A percentile compares a stretch with the other conserved stretches of the same genome.
phyloP scores from a whole-genome alignment of 1,139 yeast genomes.

The Yamadazyma conglobata region DNA sequence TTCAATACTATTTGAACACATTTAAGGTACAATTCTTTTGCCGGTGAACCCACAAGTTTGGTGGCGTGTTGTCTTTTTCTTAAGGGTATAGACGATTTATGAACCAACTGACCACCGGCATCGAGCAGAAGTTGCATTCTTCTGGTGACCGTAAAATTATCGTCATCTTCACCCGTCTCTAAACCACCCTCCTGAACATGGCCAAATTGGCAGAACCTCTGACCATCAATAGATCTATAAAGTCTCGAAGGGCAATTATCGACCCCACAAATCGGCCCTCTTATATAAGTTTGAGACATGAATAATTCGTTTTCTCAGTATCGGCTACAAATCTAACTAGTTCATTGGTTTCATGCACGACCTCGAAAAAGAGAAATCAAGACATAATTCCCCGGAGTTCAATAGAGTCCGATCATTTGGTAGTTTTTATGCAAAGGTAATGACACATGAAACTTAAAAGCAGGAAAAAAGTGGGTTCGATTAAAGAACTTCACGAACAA shows the following conservation, averaged over 20 bases:
- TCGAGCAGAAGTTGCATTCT: conserved; percentile 40
- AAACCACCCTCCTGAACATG: conserved; percentile 82
- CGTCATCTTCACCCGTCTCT: conserved; percentile 72
- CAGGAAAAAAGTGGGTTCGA: too few species aligned
- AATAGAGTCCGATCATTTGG: too few species aligned
- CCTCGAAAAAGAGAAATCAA: too few species aligned
- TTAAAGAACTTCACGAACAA: too few species aligned
- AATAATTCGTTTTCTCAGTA: too few species aligned
- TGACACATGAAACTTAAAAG: too few species aligned
- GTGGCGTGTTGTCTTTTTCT: conserved; percentile 36
- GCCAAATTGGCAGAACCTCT: conserved; percentile 80
- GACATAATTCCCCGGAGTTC: too few species aligned
- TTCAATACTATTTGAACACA: conserved; percentile 56
- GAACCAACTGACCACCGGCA: conserved; percentile 10
- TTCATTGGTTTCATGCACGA: too few species aligned
- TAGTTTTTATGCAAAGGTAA: too few species aligned
- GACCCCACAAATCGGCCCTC: conserved; percentile 84
- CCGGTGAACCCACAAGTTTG: conserved; percentile 52
- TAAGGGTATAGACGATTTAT: conserved; percentile 6
- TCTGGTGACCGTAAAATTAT: conserved; percentile 45
- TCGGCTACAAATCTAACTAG: too few species aligned
- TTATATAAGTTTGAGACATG: conserved; percentile 45
- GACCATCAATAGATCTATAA: conserved; percentile 73
- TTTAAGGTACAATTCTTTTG: conserved; percentile 41
- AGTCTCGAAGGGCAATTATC: conserved; percentile 82